phyloP scores from a whole-genome alignment of 768 basidiomycete species.

The Pisolithus albus region DNA sequence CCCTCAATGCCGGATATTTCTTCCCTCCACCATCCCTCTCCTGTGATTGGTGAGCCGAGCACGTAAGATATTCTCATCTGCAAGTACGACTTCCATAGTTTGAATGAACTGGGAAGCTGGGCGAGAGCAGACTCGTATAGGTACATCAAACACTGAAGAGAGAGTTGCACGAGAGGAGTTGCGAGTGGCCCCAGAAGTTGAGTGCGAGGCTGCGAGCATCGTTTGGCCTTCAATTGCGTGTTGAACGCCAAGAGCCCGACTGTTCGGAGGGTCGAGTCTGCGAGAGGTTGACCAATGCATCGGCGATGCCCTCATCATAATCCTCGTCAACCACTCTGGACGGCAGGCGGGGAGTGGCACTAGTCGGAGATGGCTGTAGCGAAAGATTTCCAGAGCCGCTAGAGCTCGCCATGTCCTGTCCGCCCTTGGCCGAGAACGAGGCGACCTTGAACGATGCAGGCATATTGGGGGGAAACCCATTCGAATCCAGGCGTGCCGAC shows the following conservation, averaged over 20 bases:
- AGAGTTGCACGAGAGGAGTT: too few relatives aligned
- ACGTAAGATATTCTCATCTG: too few relatives aligned
- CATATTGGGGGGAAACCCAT: conserved; percentile 22
- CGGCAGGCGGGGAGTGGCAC: conserved; percentile 51
- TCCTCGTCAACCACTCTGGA: conserved; percentile 80
- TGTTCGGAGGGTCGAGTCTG: conserved; percentile 34
- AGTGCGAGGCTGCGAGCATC: too few relatives aligned
- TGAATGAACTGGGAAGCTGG: too few relatives aligned
- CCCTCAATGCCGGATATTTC: too few relatives aligned
- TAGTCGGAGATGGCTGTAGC: conserved; percentile 67
- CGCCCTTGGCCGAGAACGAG: conserved; percentile 33
- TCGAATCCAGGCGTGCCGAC: conserved; percentile 21
- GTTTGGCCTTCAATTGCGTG: too few relatives aligned
- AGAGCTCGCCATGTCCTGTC: conserved; percentile 62
- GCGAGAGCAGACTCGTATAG: too few relatives aligned
- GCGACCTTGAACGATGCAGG: conserved; percentile 28
- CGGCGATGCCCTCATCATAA: conserved; percentile 90
- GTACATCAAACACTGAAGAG: too few relatives aligned
- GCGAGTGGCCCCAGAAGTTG: too few relatives aligned
- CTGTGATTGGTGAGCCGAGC: too few relatives aligned
- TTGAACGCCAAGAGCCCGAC: conserved; percentile 10
- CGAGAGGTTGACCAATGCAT: conserved; percentile 68
- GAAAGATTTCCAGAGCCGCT: conserved; percentile 57
- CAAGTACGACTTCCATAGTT: too few relatives aligned
- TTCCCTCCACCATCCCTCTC: too few relatives aligned